These are phyloP conservation scores for Lichtheimia hyalospora DNA, from an alignment of 371 early-diverging fungal species.

Conservation along the genomic window DNA sequence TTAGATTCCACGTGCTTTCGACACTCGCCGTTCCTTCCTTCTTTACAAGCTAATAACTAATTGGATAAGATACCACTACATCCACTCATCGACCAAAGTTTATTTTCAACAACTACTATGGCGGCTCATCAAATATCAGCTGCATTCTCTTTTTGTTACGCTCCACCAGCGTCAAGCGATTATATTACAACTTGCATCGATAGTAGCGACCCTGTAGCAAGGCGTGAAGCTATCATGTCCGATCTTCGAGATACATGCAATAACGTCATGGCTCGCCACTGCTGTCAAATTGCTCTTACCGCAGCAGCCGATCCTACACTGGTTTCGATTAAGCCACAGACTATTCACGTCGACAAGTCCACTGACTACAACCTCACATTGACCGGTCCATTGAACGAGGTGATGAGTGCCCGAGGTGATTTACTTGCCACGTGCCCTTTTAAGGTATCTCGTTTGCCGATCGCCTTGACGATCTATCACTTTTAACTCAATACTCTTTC, in stretches of 20 bases:
- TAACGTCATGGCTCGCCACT: slow-evolving; percentile 20
- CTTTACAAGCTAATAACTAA: slow-evolving; percentile 5
- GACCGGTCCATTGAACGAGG: slow-evolving; percentile 36
- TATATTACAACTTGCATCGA: slow-evolving; percentile 8
- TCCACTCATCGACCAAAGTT: neutral
- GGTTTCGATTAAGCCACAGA: slow-evolving; percentile 28
- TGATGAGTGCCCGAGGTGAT: slow-evolving; percentile 46
- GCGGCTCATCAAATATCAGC: slow-evolving; percentile 16
- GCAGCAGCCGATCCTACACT: slow-evolving; percentile 20
- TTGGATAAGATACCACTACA: slow-evolving; percentile 6
- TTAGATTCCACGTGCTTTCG: slow-evolving; percentile 6
- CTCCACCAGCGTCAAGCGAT: slow-evolving; percentile 22
- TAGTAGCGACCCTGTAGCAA: slow-evolving; percentile 2
- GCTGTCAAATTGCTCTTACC: slow-evolving; percentile 23
- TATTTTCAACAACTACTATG: slow-evolving; percentile 3
- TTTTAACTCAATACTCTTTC: neutral
- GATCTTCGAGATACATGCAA: slow-evolving; percentile 26
- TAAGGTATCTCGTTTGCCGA: slow-evolving; percentile 27
- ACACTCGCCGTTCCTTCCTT: slow-evolving; percentile 6
- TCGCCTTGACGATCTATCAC: neutral
- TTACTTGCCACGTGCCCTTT: slow-evolving; percentile 39
- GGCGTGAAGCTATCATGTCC: slow-evolving; percentile 13
- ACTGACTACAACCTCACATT: slow-evolving; percentile 46
- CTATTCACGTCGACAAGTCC: slow-evolving; percentile 35
- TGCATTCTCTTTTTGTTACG: slow-evolving; percentile 29